Evolutionary conservation across 1,284 basidiomycete genomes (phyloP).

Genomic region (Flammula alnicola): DNA sequence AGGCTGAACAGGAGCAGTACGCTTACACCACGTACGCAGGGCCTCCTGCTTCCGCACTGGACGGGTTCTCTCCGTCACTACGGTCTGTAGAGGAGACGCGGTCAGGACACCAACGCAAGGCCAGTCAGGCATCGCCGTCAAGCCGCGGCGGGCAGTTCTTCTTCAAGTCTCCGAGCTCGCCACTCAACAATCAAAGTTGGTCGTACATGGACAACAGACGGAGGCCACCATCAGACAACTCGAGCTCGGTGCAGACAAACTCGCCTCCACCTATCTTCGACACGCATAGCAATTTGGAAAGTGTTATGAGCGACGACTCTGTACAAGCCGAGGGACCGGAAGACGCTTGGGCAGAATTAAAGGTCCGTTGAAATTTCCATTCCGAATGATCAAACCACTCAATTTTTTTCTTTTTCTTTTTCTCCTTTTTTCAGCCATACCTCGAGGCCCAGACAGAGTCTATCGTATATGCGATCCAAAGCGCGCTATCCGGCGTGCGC

Average conservation of each 20-base stretch:
- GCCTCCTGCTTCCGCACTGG: conserved; percentile 40
- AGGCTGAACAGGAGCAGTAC: conserved; percentile 69
- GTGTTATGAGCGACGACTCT: conserved; percentile 66
- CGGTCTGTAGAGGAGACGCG: conserved; percentile 63
- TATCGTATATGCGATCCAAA: conserved; percentile 97
- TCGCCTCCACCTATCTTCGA: conserved; percentile 79
- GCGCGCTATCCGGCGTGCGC: conserved; percentile 91
- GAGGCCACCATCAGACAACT: conserved; percentile 63
- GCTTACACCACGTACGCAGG: conserved; percentile 35
- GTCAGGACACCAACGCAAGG: conserved; percentile 47
- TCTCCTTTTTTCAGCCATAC: too few species aligned
- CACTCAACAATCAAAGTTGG: conserved; percentile 25
- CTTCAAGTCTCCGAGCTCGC: conserved; percentile 37
- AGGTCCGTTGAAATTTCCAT: conserved; percentile 56
- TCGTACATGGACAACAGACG: conserved; percentile 39
- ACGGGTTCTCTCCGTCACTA: conserved; percentile 52
- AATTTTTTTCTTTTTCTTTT: neutral
- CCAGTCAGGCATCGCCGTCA: conserved; percentile 44
- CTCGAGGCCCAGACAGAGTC: conserved; percentile 97
- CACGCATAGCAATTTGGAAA: conserved; percentile 46
- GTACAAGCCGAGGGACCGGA: conserved; percentile 66
- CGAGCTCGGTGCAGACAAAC: conserved; percentile 69
- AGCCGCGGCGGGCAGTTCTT: conserved; percentile 36
- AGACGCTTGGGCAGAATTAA: conserved; percentile 83
- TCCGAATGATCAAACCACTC: conserved; percentile 5